Evolutionary conservation across 768 basidiomycete species (phyloP).

Genomic region (Tulasnella sp.): DNA sequence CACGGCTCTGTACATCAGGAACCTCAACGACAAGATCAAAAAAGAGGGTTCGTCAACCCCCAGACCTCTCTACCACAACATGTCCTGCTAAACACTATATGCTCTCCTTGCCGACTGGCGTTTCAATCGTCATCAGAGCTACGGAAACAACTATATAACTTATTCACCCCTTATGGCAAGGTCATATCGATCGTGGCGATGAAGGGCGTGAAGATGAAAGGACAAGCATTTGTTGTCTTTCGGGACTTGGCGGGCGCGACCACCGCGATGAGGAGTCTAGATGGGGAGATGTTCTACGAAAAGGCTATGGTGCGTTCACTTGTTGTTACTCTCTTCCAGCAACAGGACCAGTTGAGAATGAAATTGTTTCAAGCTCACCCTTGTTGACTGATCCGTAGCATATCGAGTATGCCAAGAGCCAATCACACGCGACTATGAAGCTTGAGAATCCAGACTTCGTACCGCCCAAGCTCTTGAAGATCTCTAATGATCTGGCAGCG

Average conservation of each 20-base stretch:
- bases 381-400: constrained; percentile 37
- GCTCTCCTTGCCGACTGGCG: neutral
- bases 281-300: constrained; percentile 88
- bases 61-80: constrained; percentile 6
- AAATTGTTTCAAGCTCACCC: neutral
- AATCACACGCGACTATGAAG: constrained; percentile 73
- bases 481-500: constrained; percentile 20
- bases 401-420: constrained; percentile 82
- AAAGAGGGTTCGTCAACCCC: constrained; percentile 41
- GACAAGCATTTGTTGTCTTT: constrained; percentile 95
- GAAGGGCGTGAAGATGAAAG: constrained; percentile 74
- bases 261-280: constrained; percentile 82
- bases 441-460: constrained; percentile 74
- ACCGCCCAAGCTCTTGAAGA: constrained; percentile 36
- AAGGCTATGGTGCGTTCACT: constrained; percentile 68
- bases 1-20: constrained; percentile 82
- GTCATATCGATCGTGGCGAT: constrained; percentile 88
- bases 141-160: constrained; percentile 63
- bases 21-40: constrained; percentile 85
- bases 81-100: constrained; percentile 10
- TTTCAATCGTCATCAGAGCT: constrained; percentile 40
- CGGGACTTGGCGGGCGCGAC: constrained; percentile 84
- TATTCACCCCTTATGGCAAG: constrained; percentile 90
- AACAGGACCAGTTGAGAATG: constrained; percentile 11
- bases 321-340: constrained; percentile 18